These are phyloP conservation scores for Fragaria nilgerrensis DNA, from an alignment of 306 rosid genomes.

Conservation along the genomic window DNA sequence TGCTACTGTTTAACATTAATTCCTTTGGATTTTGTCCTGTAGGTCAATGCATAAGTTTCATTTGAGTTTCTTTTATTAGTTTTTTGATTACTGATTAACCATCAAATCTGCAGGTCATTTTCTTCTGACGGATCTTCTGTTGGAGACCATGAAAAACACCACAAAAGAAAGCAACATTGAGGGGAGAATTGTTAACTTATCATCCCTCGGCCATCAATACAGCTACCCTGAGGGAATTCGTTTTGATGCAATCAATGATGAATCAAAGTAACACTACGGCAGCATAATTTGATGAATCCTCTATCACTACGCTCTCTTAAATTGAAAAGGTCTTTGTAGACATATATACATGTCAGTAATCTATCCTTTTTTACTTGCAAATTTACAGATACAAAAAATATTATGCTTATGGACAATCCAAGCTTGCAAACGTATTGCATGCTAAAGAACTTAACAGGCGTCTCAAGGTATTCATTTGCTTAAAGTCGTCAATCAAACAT, in stretches of 20 bases:
- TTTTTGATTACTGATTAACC: neutral
- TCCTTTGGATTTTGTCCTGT: neutral
- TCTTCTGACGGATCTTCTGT: constrained; percentile 72
- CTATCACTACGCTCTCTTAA: neutral
- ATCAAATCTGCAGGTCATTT: constrained; percentile 59
- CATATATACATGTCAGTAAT: neutral
- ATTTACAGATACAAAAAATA: constrained; percentile 47
- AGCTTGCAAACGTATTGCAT: constrained; percentile 76
- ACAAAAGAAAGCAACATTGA: constrained; percentile 46
- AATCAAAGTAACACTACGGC: constrained; percentile 37
- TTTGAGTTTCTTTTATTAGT: neutral
- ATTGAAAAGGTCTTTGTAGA: neutral
- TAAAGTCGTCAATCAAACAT: neutral
- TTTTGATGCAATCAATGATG: constrained; percentile 60
- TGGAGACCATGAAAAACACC: constrained; percentile 75
- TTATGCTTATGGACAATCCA: constrained; percentile 74
- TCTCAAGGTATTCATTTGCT: constrained; percentile 53
- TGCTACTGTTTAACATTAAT: constrained; percentile 7
- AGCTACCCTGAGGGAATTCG: constrained; percentile 60
- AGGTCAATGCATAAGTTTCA: neutral
- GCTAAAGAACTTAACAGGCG: constrained; percentile 75
- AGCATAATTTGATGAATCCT: neutral
- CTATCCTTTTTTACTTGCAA: neutral
- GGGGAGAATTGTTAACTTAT: constrained; percentile 71
- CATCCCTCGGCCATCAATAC: constrained; percentile 56